Percentiles rank a stretch among this genome's conserved stretches.
Evolutionary conservation across 805 yeast species (phyloP).

Genomic region (Wickerhamomyces alni): DNA sequence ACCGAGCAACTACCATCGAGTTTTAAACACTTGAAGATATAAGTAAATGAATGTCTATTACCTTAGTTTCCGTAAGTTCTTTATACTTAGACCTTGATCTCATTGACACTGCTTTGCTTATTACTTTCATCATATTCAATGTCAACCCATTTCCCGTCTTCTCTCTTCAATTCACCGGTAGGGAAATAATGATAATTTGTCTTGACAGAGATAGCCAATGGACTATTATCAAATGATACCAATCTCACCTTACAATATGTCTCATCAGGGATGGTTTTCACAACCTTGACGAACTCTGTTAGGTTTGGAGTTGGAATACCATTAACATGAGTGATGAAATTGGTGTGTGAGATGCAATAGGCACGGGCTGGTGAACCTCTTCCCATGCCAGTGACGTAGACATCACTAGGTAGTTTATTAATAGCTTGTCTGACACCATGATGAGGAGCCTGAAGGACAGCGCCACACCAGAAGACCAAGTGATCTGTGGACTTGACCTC

Average conservation of each 20-base stretch:
- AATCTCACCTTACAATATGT: conserved; percentile 76
- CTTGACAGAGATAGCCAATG: conserved; percentile 78
- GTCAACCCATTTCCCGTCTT: conserved; percentile 45
- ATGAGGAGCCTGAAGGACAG: conserved; percentile 81
- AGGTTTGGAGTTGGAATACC: conserved; percentile 67
- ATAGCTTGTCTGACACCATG: conserved; percentile 86
- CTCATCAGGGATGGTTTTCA: conserved; percentile 67
- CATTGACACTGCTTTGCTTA: conserved; percentile 18
- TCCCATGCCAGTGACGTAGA: conserved; percentile 71
- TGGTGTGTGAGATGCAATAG: conserved; percentile 71
- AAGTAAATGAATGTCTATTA: background rate
- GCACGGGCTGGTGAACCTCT: conserved; percentile 85
- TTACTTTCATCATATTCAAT: conserved; percentile 38
- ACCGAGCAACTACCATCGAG: background rate
- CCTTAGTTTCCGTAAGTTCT: background rate
- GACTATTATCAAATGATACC: conserved; percentile 81
- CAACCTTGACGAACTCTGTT: conserved; percentile 58
- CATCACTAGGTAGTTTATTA: conserved; percentile 70
- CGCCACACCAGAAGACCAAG: conserved; percentile 78
- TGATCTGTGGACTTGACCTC: conserved; percentile 58
- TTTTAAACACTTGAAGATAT: background rate
- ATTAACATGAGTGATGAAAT: conserved; percentile 86
- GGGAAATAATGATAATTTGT: conserved; percentile 89
- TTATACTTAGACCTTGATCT: conserved; percentile 5
- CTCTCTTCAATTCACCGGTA: conserved; percentile 54